Percentiles rank a stretch among this genome's conserved stretches.
These are phyloP conservation scores for Ophiostoma tasmaniense DNA, from an alignment of 2,329 filamentous ascomycete species.

Conservation along the genomic window DNA sequence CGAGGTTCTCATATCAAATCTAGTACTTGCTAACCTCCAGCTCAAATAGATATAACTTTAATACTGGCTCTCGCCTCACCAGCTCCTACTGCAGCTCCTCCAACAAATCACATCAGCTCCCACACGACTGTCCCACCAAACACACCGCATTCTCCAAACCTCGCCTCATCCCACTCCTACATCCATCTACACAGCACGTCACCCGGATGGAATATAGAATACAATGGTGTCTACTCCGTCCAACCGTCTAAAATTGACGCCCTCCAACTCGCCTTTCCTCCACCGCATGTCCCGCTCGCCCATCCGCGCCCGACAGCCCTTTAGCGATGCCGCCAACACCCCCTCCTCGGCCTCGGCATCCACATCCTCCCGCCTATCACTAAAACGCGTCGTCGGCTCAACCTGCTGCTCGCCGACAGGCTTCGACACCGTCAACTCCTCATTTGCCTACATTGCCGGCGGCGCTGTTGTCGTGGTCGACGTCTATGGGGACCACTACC, in stretches of 20 bases:
- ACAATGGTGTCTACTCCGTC: slow-evolving; percentile 53
- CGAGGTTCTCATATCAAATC: not conserved
- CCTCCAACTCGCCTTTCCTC: slow-evolving; percentile 65
- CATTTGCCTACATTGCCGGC: slow-evolving; percentile 86
- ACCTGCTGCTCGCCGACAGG: slow-evolving; percentile 77
- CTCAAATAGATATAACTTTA: not conserved
- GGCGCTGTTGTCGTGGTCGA: slow-evolving; percentile 87
- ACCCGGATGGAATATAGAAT: slow-evolving; percentile 49
- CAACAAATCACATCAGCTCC: not conserved
- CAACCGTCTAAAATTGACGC: slow-evolving; percentile 59
- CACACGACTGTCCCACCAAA: not conserved
- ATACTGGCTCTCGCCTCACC: not conserved
- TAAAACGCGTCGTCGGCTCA: slow-evolving; percentile 82
- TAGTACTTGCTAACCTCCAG: not conserved
- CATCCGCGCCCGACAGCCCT: slow-evolving; percentile 38
- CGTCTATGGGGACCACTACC: slow-evolving; percentile 57
- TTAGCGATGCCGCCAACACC: slow-evolving; percentile 29
- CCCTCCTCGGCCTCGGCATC: slow-evolving; percentile 9
- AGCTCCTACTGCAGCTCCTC: not conserved
- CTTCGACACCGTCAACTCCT: slow-evolving; percentile 70
- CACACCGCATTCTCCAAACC: not conserved
- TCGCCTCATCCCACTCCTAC: too few relatives aligned
- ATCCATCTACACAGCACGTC: not conserved
- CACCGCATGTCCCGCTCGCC: slow-evolving; percentile 57
- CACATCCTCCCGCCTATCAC: slow-evolving; percentile 52